Conservation (phyloP, 2,329 filamentous ascomycete species). For the Alternaria sp. region DNA sequence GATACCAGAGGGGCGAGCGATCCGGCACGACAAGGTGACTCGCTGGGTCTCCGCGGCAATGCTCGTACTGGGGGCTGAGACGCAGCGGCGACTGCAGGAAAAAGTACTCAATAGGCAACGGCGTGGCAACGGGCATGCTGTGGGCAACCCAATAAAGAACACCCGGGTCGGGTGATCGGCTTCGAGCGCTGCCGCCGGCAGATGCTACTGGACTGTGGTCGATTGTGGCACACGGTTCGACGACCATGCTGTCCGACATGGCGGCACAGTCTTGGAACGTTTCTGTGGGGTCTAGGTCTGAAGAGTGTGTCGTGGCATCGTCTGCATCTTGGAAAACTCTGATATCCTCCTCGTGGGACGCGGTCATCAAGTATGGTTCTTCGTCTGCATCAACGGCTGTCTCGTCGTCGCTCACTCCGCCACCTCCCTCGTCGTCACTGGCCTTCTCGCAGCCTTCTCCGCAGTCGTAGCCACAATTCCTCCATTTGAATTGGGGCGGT, state of each 20-base stretch:
- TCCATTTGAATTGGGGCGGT: constrained; percentile 30
- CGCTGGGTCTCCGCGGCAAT: constrained; percentile 34
- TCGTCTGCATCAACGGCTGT: constrained; percentile 3
- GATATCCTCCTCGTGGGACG: background rate
- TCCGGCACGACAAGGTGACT: constrained; percentile 30
- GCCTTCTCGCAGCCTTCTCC: constrained; percentile 26
- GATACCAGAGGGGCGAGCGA: constrained; percentile 8
- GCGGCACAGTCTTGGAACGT: constrained; percentile 5
- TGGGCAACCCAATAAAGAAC: constrained; percentile 20
- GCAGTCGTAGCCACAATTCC: constrained; percentile 32
- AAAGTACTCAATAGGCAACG: constrained; percentile 22
- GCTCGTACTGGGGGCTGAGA: constrained; percentile 37
- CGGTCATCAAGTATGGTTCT: background rate
- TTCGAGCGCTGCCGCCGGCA: constrained; percentile 15
- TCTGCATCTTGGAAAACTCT: background rate
- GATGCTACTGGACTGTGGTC: constrained; percentile 1
- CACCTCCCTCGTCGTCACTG: constrained; percentile 17
- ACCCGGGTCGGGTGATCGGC: constrained; percentile 31
- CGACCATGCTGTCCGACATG: constrained; percentile 1
- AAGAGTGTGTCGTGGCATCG: background rate
- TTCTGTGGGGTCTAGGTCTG: background rate
- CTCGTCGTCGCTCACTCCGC: constrained; percentile 10
- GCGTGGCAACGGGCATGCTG: background rate
- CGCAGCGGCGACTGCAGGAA: constrained; percentile 35
- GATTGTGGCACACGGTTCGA: background rate